phyloP scores from a whole-genome alignment of 2,329 filamentous ascomycete species.

The Lecanicillium sp. region DNA sequence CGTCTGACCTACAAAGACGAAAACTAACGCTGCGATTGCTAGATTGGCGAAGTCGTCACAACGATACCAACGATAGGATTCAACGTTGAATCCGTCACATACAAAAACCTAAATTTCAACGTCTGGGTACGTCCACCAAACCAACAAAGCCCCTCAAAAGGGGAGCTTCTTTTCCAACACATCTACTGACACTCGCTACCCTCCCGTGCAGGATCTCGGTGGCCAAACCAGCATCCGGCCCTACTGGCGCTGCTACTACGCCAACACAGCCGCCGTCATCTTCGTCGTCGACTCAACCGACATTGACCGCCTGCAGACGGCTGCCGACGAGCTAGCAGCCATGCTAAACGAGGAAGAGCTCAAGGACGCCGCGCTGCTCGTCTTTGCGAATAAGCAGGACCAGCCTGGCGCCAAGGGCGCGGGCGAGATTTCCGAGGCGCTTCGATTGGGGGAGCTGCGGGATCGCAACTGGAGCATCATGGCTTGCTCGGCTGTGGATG shows the following conservation, averaged over 20 bases:
- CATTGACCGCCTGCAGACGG: conserved; percentile 88
- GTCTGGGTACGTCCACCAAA: conserved; percentile 66
- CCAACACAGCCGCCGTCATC: conserved; percentile 95
- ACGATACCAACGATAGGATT: conserved; percentile 99
- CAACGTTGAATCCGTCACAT: conserved; percentile 97
- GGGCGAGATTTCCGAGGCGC: conserved; percentile 89
- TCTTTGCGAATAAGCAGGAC: conserved; percentile 99
- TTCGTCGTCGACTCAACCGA: conserved; percentile 98
- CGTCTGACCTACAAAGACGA: too few relatives aligned
- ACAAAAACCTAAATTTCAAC: conserved; percentile 97
- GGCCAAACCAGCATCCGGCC: conserved; percentile 98
- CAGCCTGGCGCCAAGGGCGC: conserved; percentile 94
- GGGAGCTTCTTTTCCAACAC: too few relatives aligned
- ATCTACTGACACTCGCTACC: conserved; percentile 2
- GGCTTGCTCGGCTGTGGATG: conserved; percentile 92
- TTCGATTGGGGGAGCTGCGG: conserved; percentile 81
- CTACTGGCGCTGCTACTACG: conserved; percentile 99
- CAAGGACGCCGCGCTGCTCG: conserved; percentile 81
- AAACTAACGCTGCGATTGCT: too few relatives aligned
- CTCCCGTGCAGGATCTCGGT: conserved; percentile 62
- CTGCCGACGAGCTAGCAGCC: conserved; percentile 81
- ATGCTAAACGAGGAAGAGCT: conserved; percentile 98
- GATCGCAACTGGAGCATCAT: conserved; percentile 99
- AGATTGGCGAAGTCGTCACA: conserved; percentile 98
- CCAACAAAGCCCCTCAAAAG: conserved; percentile 6